Evolutionary conservation across 208 protist species (phyloP), one percentile per base, ranked within the genome.

Genomic region (Trypanosoma cruzi): DNA sequence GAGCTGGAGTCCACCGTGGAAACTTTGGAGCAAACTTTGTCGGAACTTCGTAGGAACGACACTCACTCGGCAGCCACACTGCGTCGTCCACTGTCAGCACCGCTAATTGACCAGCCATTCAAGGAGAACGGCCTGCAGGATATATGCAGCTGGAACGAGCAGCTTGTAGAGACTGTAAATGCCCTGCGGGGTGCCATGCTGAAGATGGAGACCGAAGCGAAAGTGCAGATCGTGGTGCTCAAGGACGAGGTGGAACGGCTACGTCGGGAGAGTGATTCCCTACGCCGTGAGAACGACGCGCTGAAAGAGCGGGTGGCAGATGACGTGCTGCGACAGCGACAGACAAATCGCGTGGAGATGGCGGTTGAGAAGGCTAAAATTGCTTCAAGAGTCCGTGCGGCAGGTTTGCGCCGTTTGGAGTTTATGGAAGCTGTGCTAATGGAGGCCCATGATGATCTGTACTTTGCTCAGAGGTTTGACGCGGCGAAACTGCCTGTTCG

Each of bases 361-460:
- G 91, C 88, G 0, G 65, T 81, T 40, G 81, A 89, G 68, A 77
- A 76, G 28, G 64, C 80, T 3, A 76, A 78, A 31, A 81, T 84
- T 18, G 84, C 83, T 0, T 64, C 84, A 2, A 73, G 65, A 0
- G 86, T 92, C 34, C 88, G 91, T 13, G 40, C 77, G 0, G 84
- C 86, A 2, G 91, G 91, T 7, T 72, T 73, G n/a, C 71, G 75
- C 31, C 81, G 88, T 29, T 75, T 96, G 13, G 91, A 96, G 67
- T 62, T 57, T 2, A 79, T 84, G 44, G 88, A 96, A 63, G 81
- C 68, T 0, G 77, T 80, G 34, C 68, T 94, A 36, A 92, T 96
- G 86, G 91, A 90, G 48, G 69, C 85, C 1, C 86, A 96, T 78
- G 91, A 96, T 60, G 91, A 96, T 67, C 22, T 89, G 2, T 93